Conservation (phyloP, 192 early-diverging fungal genomes). For the Linnemannia hyalina region DNA sequence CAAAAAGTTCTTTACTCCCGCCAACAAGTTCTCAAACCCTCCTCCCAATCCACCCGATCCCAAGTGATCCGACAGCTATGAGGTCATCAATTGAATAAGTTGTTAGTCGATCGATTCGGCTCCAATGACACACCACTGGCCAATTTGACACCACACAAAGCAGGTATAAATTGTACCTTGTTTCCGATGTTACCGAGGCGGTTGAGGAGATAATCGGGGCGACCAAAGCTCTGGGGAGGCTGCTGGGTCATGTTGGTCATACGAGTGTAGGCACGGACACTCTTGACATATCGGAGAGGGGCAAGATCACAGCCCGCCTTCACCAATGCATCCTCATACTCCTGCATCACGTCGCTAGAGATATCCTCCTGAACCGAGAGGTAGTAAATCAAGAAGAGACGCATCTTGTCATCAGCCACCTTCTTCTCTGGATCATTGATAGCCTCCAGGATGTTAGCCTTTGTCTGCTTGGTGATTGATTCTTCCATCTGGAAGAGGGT, state of each 20-base stretch:
- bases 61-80: conserved; percentile 76
- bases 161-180: conserved; percentile 61
- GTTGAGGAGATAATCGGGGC: conserved; percentile 66
- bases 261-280: conserved; percentile 70
- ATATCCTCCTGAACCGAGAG: conserved; percentile 78
- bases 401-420: conserved; percentile 87
- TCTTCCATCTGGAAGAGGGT: conserved; percentile 96
- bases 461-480: conserved; percentile 83
- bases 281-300: conserved; percentile 87
- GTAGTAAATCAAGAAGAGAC: conserved; percentile 91
- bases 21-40: conserved; percentile 79
- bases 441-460: conserved; percentile 82
- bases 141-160: too few relatives aligned
- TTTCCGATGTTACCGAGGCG: conserved; percentile 80
- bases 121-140: background rate
- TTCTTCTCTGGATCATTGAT: conserved; percentile 88
- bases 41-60: conserved; percentile 77
- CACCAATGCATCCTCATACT: conserved; percentile 84
- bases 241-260: conserved; percentile 70
- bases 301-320: conserved; percentile 81
- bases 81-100: background rate
- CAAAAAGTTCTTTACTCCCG: conserved; percentile 95
- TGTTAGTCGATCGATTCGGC: background rate
- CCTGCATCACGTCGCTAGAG: conserved; percentile 85
- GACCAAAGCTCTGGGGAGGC: conserved; percentile 61